Percentiles rank a stretch among this genome's conserved stretches.
These are phyloP conservation scores for Tylopilus plumbeoviolaceoides DNA, from an alignment of 768 basidiomycete species.

Conservation along the genomic window DNA sequence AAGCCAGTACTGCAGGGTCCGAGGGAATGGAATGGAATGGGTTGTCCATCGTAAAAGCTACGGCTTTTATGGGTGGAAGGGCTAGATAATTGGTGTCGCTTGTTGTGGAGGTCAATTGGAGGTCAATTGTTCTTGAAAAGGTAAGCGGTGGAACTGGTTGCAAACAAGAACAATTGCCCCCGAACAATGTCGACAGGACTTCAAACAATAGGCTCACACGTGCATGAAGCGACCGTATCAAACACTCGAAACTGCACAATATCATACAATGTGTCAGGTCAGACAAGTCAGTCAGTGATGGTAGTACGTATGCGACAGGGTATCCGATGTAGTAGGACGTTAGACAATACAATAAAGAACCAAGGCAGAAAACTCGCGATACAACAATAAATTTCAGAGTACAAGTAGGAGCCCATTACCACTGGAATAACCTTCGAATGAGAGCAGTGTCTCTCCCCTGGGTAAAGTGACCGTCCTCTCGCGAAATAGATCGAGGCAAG, in stretches of 20 bases:
- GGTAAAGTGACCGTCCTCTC: conserved; percentile 28
- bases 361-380: conserved; percentile 25
- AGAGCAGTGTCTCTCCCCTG: conserved; percentile 41
- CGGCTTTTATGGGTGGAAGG: conserved; percentile 15
- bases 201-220: not conserved
- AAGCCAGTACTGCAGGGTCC: conserved; percentile 20
- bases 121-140: conserved; percentile 17
- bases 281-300: conserved; percentile 28
- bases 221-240: not conserved
- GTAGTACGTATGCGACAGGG: conserved; percentile 36
- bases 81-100: conserved; percentile 6
- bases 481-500: conserved; percentile 30
- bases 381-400: conserved; percentile 24
- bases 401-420: conserved; percentile 27
- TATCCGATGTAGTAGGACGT: conserved; percentile 27
- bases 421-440: conserved; percentile 50
- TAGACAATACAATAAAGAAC: conserved; percentile 27
- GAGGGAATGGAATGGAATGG: conserved; percentile 1
- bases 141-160: not conserved
- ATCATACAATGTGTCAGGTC: conserved; percentile 27
- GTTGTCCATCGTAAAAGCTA: not conserved
- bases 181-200: conserved; percentile 5
- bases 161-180: conserved; percentile 7
- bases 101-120: conserved; percentile 11
- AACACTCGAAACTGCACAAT: conserved; percentile 10